Evolutionary conservation across 2,329 filamentous ascomycete species (phyloP), one percentile per base, ranked within the genome.

Genomic region (Aspergillus flavus): DNA sequence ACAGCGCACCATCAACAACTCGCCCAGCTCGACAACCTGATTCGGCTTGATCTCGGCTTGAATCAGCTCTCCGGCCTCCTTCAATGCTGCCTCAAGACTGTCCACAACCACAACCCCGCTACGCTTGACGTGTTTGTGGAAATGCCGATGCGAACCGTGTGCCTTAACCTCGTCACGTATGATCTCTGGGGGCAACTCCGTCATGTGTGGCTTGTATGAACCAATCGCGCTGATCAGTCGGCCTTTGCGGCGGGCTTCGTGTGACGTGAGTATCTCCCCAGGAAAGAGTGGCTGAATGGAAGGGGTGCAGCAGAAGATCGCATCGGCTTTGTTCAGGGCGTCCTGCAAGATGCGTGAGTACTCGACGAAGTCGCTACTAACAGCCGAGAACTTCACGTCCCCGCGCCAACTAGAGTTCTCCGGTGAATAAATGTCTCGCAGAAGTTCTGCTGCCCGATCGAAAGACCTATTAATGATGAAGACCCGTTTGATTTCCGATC

Each of bases 221-320:
- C 81, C 81, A 46, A 82, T 79, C 12, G 79, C 79, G 46, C 75
- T 74, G 64, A 83, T 75, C 48, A 81, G 74, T 11, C 81, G 71
- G 3, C 80, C 81, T 64, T 82, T 82, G 43, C 74, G 75, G 10
- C 79, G 75, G 9, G 79, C 80, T 62, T 82, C 79, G 21, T 73
- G 71, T 61, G 85, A 90, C 0, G 91, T 96, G 57, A 97, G 82
- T 64, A 91, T 88, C 12, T 84, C 79, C 0, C 84, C 82, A 0
- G 94, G 91, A 73, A 97, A 98, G 1, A 97, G 81, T 1, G 91
- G 91, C 39, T 85, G 82, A 0, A 84, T 85, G 1, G 89, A 90
- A 0, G 94, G 92, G 1, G 93, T 97, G 68, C 92, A 96, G 79
- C 92, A 94, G 79, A 96, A 95, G 43, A 98, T 91, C 11, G 91